Percentiles rank a stretch among this genome's conserved stretches.
phyloP scores from a whole-genome alignment of 371 early-diverging fungal genomes.

The Catenaria anguillulae region DNA sequence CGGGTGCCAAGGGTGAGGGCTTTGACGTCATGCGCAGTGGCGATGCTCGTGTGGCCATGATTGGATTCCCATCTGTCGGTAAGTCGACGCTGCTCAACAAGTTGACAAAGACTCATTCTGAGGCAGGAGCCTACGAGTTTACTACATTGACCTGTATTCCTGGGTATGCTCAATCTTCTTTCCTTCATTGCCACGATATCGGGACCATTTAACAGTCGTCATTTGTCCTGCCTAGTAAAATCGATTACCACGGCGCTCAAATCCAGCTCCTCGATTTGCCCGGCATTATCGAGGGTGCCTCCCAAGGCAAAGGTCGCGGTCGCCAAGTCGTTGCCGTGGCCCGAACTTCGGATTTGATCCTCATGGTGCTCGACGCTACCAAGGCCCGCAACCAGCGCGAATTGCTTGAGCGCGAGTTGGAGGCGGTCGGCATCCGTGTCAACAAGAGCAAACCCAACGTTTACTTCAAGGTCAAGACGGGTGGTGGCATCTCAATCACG shows the following conservation, averaged over 20 bases:
- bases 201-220: too few species aligned
- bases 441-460: slow-evolving; percentile 87
- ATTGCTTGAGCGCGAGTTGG: slow-evolving; percentile 92
- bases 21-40: slow-evolving; percentile 89
- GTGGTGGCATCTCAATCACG: slow-evolving; percentile 94
- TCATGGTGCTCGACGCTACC: slow-evolving; percentile 97
- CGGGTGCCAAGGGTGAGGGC: slow-evolving; percentile 83
- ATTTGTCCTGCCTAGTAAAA: too few species aligned
- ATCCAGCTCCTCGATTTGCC: slow-evolving; percentile 84
- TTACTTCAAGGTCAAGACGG: slow-evolving; percentile 92
- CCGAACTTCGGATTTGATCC: slow-evolving; percentile 89
- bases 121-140: slow-evolving; percentile 93
- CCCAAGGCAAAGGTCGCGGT: slow-evolving; percentile 99
- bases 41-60: slow-evolving; percentile 95
- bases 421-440: slow-evolving; percentile 95
- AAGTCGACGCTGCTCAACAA: slow-evolving; percentile 95
- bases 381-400: slow-evolving; percentile 69
- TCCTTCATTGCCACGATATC: too few species aligned
- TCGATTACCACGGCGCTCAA: slow-evolving; percentile 93
- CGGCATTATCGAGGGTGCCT: slow-evolving; percentile 99
- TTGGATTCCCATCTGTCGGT: slow-evolving; percentile 97
- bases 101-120: slow-evolving; percentile 87
- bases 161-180: slow-evolving; percentile 48
- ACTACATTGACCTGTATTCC: slow-evolving; percentile 98
- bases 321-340: slow-evolving; percentile 95